These are phyloP conservation scores for Phaffomyces opuntiae DNA, from an alignment of 805 yeast species.

Conservation along the genomic window DNA sequence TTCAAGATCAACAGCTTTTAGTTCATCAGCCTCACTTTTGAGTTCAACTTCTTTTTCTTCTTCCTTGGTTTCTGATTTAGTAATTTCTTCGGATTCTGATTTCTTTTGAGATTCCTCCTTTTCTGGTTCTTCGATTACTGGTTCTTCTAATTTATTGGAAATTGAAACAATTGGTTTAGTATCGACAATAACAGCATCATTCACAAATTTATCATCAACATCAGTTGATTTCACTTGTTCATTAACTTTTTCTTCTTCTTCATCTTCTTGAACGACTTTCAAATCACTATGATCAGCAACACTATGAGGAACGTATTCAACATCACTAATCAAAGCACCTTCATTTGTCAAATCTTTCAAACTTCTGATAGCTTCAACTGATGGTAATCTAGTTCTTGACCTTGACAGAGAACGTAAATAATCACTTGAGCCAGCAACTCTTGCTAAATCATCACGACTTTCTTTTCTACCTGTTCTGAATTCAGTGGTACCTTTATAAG, in stretches of 20 bases:
- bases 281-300: constrained; percentile 8
- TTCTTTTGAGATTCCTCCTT: too few relatives aligned
- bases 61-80: too few relatives aligned
- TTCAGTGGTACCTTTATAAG: constrained; percentile 54
- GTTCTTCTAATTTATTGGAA: background rate
- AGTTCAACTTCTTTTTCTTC: too few relatives aligned
- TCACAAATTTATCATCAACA: too few relatives aligned
- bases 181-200: too few relatives aligned
- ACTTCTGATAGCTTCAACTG: constrained; percentile 27
- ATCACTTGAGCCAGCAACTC: constrained; percentile 27
- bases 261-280: constrained; percentile 10
- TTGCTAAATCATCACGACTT: constrained; percentile 20
- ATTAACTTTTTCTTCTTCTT: constrained; percentile 1
- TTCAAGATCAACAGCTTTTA: too few relatives aligned
- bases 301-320: constrained; percentile 6
- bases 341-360: constrained; percentile 43
- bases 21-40: too few relatives aligned
- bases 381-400: constrained; percentile 46
- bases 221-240: too few relatives aligned
- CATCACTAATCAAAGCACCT: constrained; percentile 47
- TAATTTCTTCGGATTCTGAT: too few relatives aligned
- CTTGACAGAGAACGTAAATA: constrained; percentile 62
- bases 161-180: too few relatives aligned
- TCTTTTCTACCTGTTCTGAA: constrained; percentile 22
- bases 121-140: too few relatives aligned